A percentile compares a stretch with the other conserved stretches of the same genome.
phyloP scores from a whole-genome alignment of 108 stramenopile species.

The Chaetoceros muelleri region DNA sequence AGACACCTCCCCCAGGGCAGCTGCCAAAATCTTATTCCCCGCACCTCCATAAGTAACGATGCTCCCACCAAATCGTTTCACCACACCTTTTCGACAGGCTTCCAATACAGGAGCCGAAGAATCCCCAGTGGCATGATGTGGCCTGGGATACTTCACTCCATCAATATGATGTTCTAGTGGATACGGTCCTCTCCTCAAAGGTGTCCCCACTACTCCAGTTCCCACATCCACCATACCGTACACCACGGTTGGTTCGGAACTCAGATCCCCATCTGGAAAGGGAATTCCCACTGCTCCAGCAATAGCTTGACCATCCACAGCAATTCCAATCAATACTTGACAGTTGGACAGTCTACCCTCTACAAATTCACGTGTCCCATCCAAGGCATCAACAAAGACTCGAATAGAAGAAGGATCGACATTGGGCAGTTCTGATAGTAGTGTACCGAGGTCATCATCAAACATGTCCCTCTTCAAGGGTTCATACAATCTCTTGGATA shows the following conservation, averaged over 20 bases:
- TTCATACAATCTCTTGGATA: constrained; percentile 3
- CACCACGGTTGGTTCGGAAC: constrained; percentile 13
- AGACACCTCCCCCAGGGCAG: constrained; percentile 7
- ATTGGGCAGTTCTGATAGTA: neutral
- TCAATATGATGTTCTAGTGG: constrained; percentile 12
- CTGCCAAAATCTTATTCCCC: constrained; percentile 21
- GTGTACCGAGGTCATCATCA: constrained; percentile 16
- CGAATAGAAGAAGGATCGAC: constrained; percentile 7
- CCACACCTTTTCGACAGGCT: constrained; percentile 3
- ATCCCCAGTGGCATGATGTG: constrained; percentile 11
- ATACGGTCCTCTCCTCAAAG: constrained; percentile 16
- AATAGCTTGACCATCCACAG: constrained; percentile 35
- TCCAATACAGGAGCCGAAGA: constrained; percentile 6
- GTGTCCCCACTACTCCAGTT: constrained; percentile 11
- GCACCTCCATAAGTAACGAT: constrained; percentile 23
- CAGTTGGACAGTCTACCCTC: constrained; percentile 66
- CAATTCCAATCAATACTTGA: constrained; percentile 66
- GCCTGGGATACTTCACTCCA: constrained; percentile 13
- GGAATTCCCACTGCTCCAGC: constrained; percentile 69
- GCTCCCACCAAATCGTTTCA: constrained; percentile 8
- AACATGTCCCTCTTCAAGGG: neutral
- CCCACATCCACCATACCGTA: constrained; percentile 16
- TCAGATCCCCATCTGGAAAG: constrained; percentile 28
- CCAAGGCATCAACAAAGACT: constrained; percentile 74
- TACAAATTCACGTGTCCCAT: constrained; percentile 80